Evolutionary conservation across 495 filamentous ascomycete genomes (phyloP).

Genomic region (Talaromyces thailandensis): DNA sequence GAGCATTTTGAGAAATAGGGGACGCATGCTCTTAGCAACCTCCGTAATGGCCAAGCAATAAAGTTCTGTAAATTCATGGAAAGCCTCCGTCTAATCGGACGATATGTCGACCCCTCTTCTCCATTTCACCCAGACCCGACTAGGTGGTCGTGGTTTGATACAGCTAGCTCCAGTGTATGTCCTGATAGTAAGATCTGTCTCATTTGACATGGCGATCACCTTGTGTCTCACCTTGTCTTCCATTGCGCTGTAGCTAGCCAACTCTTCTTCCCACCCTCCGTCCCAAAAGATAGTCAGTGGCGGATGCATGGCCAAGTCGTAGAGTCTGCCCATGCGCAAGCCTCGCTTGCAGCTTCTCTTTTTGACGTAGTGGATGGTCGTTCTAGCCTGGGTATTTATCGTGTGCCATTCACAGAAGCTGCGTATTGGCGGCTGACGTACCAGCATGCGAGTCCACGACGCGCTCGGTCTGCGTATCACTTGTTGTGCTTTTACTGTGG

Average conservation of each 20-base stretch:
- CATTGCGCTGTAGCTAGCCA: neutral
- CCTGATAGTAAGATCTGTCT: neutral
- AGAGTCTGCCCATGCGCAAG: neutral
- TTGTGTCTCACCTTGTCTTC: neutral
- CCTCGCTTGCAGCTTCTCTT: neutral
- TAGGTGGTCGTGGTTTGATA: conserved; percentile 1
- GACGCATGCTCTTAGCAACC: too few relatives aligned
- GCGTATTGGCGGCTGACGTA: conserved; percentile 15
- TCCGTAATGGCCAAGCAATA: too few relatives aligned
- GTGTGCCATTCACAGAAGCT: conserved; percentile 1
- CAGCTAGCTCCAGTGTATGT: neutral
- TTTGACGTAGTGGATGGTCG: neutral
- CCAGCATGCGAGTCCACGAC: conserved; percentile 13
- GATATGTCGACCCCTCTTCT: neutral
- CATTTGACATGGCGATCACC: neutral
- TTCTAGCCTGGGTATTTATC: neutral
- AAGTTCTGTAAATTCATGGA: too few relatives aligned
- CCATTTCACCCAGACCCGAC: neutral
- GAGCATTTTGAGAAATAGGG: too few relatives aligned
- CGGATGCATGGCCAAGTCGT: neutral
- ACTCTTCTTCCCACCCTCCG: neutral
- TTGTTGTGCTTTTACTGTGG: neutral
- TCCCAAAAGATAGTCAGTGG: conserved; percentile 1
- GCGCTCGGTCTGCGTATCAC: neutral
- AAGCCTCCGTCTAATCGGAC: too few relatives aligned